Percentiles rank a stretch among this genome's conserved stretches.
Evolutionary conservation across 2,329 filamentous ascomycete species (phyloP).

Genomic region (Fusarium zealandicum): DNA sequence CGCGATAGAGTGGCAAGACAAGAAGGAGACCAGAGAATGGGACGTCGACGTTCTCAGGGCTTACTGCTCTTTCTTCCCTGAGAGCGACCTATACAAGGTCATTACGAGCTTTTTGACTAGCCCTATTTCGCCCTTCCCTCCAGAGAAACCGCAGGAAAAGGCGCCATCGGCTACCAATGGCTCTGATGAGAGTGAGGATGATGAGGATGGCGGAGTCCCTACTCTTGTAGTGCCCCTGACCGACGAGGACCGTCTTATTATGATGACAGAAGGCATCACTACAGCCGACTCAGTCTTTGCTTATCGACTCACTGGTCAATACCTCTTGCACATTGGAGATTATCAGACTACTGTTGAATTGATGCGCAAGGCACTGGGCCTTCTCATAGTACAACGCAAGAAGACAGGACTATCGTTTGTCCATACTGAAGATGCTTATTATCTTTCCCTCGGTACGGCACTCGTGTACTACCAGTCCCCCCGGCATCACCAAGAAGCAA

Average conservation of each 20-base stretch:
- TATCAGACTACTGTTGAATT: constrained; percentile 82
- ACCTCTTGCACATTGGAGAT: constrained; percentile 85
- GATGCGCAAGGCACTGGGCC: constrained; percentile 74
- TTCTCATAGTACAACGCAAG: constrained; percentile 65
- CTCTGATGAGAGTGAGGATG: constrained; percentile 64
- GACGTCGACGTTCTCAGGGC: constrained; percentile 80
- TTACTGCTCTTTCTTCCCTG: constrained; percentile 84
- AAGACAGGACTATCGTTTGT: constrained; percentile 74
- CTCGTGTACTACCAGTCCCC: constrained; percentile 91
- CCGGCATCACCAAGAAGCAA: constrained; percentile 87
- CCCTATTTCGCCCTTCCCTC: constrained; percentile 81
- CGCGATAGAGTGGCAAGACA: constrained; percentile 86
- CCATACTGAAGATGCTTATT: constrained; percentile 76
- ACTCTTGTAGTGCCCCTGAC: constrained; percentile 66
- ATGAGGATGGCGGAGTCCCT: constrained; percentile 63
- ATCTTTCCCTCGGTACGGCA: constrained; percentile 82
- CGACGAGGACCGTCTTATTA: constrained; percentile 78
- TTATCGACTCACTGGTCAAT: constrained; percentile 82
- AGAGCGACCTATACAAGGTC: constrained; percentile 81
- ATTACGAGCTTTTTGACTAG: constrained; percentile 84
- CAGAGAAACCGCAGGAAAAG: constrained; percentile 40
- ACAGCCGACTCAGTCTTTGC: constrained; percentile 77
- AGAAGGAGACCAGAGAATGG: constrained; percentile 75
- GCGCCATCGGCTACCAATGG: constrained; percentile 41
- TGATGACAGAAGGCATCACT: constrained; percentile 79